Conservation (phyloP, 1,284 basidiomycete species). For the Gastroboletus turbinatus region DNA sequence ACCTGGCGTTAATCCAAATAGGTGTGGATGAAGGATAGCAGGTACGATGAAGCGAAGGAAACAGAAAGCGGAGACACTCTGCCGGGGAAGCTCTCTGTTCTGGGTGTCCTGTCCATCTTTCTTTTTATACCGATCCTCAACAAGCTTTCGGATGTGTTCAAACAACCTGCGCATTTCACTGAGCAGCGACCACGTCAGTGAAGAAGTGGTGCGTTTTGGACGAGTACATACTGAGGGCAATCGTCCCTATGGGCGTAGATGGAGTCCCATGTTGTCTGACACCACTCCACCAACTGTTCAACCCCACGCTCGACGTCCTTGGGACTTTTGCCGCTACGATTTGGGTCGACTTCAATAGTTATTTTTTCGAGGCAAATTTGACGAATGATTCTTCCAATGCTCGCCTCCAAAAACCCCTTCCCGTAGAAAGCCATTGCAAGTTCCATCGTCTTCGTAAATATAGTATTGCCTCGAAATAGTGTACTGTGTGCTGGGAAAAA, state of each 20-base stretch:
- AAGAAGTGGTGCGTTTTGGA: background rate
- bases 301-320: constrained; percentile 68
- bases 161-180: constrained; percentile 79
- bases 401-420: constrained; percentile 71
- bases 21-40: constrained; percentile 74
- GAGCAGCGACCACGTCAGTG: constrained; percentile 14
- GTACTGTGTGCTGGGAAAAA: constrained; percentile 55
- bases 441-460: constrained; percentile 80
- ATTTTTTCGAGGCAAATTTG: constrained; percentile 69
- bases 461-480: constrained; percentile 77
- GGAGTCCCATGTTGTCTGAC: constrained; percentile 71
- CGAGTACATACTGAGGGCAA: constrained; percentile 67
- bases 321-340: constrained; percentile 54
- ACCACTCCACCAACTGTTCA: constrained; percentile 75
- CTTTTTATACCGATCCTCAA: constrained; percentile 60
- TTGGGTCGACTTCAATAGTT: constrained; percentile 75
- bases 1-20: constrained; percentile 76
- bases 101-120: constrained; percentile 40
- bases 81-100: constrained; percentile 63
- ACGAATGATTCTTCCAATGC: constrained; percentile 67
- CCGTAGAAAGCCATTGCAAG: constrained; percentile 76
- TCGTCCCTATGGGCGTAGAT: constrained; percentile 71
- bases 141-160: constrained; percentile 66
- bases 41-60: constrained; percentile 85
- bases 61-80: constrained; percentile 82